Evolutionary conservation across 441 rosid species (phyloP).

Genomic region (Rhodomyrtus psidioides): DNA sequence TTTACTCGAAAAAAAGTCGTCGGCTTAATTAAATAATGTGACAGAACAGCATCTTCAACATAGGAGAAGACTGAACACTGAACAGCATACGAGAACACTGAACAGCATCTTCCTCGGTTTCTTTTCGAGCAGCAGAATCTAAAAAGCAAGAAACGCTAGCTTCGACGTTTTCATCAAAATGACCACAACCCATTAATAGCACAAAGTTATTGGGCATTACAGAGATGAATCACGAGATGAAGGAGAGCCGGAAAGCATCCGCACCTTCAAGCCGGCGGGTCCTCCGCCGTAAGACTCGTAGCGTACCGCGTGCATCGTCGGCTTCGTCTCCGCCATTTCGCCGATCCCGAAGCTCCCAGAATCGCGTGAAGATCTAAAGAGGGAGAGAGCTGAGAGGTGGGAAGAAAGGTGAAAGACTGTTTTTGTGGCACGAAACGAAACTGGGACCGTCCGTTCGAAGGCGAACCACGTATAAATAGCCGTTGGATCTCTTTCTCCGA

Average conservation of each 20-base stretch:
- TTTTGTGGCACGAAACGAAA: background rate
- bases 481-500: background rate
- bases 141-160: background rate
- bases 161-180: background rate
- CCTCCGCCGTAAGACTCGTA: constrained; percentile 52
- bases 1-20: background rate
- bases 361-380: background rate
- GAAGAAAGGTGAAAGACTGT: background rate
- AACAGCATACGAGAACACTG: background rate
- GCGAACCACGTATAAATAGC: background rate
- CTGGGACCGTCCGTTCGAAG: background rate
- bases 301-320: constrained; percentile 35
- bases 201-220: background rate
- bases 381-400: background rate
- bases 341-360: background rate
- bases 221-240: background rate
- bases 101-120: background rate
- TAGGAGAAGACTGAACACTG: too few species aligned
- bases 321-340: constrained; percentile 30
- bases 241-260: background rate
- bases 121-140: background rate
- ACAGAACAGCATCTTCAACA: too few species aligned
- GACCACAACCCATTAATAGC: background rate
- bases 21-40: background rate
- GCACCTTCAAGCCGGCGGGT: constrained; percentile 35